Base-by-base conservation (phyloP, 441 rosid species). In the Gossypium trilobum region DNA sequence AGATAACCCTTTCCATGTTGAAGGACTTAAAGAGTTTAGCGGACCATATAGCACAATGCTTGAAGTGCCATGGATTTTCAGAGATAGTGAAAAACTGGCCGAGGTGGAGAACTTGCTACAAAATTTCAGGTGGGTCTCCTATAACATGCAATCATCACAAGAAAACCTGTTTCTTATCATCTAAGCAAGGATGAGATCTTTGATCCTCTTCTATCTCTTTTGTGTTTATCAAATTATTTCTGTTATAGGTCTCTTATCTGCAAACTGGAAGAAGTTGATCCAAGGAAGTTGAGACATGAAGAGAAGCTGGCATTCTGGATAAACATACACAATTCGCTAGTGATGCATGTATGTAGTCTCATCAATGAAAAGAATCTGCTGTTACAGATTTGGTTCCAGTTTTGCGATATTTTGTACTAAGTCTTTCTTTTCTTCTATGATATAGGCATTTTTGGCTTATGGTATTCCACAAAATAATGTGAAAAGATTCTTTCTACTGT, bases 261-360 rank as follows among this genome's bases (percentile, higher is more conserved):
- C 81, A 90, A 83, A 63, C 74, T 94, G 74, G 97, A 94, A 83
- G 87, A 87, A 71, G 85, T 90, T 0, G 80, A 91, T 82, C 97
- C 94, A 19, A 79, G 86, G 85, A 89, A 81, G 79, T 72, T 94
- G 78, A 88, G 84, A 78, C 86, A 87, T 17, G 95, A 87, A 64
- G 99, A 94, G 84, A 91, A 89, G 81, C 82, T 94, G 27, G 97
- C 99, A 5, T 94, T 94, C 82, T 94, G 99, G 99, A 87, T 92
- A 81, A 94, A 94, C 55, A 75, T 94, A 73, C 99, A 94, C 82
- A 94, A 94, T 73, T 89, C 97, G 9, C 70, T 94, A 59, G 94
- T 90, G 79, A 94, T 92, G 99, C 99, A 94, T 87, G 99, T 94
- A 91, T 85, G 64, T 63, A 2, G 74, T 77, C 74, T 72, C 64